These are phyloP conservation scores for Thermothelomyces thermophilus DNA, from an alignment of 2,329 filamentous ascomycete species.

Conservation along the genomic window DNA sequence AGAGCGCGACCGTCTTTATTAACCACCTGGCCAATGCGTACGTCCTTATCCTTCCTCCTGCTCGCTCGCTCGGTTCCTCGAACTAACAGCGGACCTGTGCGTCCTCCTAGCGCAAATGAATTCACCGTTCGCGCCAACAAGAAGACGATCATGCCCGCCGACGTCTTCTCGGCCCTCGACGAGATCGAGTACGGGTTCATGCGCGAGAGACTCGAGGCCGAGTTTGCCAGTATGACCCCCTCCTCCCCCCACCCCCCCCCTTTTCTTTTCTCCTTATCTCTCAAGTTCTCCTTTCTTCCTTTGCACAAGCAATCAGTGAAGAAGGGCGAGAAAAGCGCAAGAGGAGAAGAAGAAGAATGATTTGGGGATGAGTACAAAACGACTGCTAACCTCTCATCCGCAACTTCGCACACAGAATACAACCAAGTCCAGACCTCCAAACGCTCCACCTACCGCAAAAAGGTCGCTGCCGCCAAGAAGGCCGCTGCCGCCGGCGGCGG, in stretches of 20 bases:
- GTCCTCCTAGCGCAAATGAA: conserved; percentile 60
- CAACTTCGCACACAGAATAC: conserved; percentile 48
- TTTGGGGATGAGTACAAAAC: background rate
- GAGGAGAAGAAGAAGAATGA: too few relatives aligned
- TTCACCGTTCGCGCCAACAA: conserved; percentile 59
- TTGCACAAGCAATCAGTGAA: background rate
- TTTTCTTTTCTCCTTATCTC: too few relatives aligned
- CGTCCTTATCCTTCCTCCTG: conserved; percentile 29
- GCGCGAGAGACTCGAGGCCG: conserved; percentile 60
- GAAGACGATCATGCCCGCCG: conserved; percentile 69
- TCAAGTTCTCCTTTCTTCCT: too few relatives aligned
- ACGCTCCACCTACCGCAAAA: conserved; percentile 64
- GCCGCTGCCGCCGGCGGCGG: conserved; percentile 26
- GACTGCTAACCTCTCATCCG: background rate
- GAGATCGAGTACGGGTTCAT: conserved; percentile 72
- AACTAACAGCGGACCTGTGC: background rate
- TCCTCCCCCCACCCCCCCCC: background rate
- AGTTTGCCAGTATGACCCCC: conserved; percentile 60
- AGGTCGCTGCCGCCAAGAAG: conserved; percentile 59
- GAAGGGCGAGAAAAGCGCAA: background rate
- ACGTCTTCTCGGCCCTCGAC: conserved; percentile 72
- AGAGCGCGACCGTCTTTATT: conserved; percentile 78
- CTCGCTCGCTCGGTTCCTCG: background rate
- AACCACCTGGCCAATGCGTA: conserved; percentile 72
- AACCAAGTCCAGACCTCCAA: conserved; percentile 68